These are phyloP conservation scores for Salmacisia buchloeana DNA, from an alignment of 1,284 basidiomycete genomes.

Conservation along the genomic window DNA sequence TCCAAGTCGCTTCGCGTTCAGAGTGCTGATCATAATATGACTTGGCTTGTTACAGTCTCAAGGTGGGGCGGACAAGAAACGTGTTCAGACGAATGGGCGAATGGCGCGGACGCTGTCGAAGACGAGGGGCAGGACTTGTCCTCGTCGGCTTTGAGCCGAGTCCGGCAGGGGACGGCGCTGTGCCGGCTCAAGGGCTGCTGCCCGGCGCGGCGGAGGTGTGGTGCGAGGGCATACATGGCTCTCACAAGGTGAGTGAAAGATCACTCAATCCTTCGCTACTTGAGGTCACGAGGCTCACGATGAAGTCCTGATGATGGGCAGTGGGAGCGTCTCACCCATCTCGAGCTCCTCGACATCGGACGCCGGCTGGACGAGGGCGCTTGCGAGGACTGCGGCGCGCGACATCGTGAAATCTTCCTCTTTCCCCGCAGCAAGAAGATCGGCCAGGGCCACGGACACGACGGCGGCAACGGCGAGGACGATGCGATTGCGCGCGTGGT, in stretches of 20 bases:
- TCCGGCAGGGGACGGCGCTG: not conserved
- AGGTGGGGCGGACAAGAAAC: slow-evolving; percentile 28
- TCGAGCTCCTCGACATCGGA: slow-evolving; percentile 23
- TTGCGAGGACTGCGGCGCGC: slow-evolving; percentile 25
- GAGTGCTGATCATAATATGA: not conserved
- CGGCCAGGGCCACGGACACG: not conserved
- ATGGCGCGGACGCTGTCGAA: slow-evolving; percentile 28
- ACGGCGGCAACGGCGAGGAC: not conserved
- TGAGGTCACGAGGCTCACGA: not conserved
- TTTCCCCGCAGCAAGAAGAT: slow-evolving; percentile 12
- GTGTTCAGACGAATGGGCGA: slow-evolving; percentile 25
- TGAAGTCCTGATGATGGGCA: not conserved
- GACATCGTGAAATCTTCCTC: slow-evolving; percentile 35
- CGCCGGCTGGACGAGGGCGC: slow-evolving; percentile 13
- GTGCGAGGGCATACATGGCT: slow-evolving; percentile 15
- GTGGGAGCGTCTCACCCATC: slow-evolving; percentile 32
- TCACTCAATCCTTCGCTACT: not conserved
- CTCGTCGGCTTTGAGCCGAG: slow-evolving; percentile 4
- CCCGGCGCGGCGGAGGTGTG: not conserved
- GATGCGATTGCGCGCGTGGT: not conserved
- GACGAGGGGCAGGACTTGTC: not conserved
- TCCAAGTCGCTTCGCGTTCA: not conserved
- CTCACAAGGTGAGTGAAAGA: slow-evolving; percentile 15
- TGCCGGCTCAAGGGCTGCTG: not conserved
- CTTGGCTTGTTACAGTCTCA: slow-evolving; percentile 16